Evolutionary conservation across 257 asterid genomes (phyloP), one percentile per base, ranked within the genome.

Genomic region (Oldenlandia corymbosa): DNA sequence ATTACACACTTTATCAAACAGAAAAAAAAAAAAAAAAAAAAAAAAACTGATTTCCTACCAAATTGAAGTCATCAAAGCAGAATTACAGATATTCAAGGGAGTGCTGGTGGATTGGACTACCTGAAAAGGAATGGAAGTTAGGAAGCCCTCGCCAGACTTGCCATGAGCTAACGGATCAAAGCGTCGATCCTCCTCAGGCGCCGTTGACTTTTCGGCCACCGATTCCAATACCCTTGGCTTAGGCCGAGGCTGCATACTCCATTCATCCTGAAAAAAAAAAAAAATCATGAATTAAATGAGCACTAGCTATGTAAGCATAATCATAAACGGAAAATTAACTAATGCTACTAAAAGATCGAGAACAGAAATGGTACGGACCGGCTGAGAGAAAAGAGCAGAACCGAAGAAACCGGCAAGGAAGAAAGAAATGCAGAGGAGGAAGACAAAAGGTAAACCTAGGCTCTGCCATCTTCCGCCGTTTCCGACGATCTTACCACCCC

Each of bases 321-420:
- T 12, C 5, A 31, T 24, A 45, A 21, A 6, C 18, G 10, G 27
- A 27, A 52, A 54, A 5, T 18, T 4, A 34, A 41, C 28, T 8
- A 65, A 14, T 41, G n/a, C n/a, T n/a, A 7, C 12, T 21, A 39
- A 23, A 21, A 32, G 20, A 10, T 21, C 12, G n/a, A 42, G 5
- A 14, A 62, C 1, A 27, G 11, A 59, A 28, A 31, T 23, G 14
- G 24, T 51, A 32, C 52, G 34, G n/a, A 88, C 98, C 95, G 80
- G 90, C 56, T 82, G 91, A 62, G 80, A 80, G 60, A 91, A 75
- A 27, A 91, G 94, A 21, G 91, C 73, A 5, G 89, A 84, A 67
- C 95, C 95, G 57, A 84, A 81, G 60, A 88, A 88, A 31, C 98
- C 96, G 59, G 90, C 90, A 45, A 91, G 83, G 54, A 91, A 86